phyloP scores from a whole-genome alignment of 2,329 filamentous ascomycete species.

The Periglandula ipomoeae region DNA sequence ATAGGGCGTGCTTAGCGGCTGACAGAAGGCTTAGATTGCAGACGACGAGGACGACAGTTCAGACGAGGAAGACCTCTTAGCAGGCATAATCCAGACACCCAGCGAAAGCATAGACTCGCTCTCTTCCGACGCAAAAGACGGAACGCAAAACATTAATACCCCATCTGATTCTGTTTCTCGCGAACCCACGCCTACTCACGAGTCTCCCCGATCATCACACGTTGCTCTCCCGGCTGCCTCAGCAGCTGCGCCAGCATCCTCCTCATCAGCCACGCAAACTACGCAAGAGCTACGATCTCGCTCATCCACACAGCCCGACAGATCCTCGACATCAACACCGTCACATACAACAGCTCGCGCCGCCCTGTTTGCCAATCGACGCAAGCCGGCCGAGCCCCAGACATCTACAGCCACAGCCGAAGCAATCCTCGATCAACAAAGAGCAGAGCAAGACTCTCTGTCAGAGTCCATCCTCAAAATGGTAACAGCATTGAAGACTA shows the following conservation, averaged over 20 bases:
- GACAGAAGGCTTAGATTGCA: slow-evolving; percentile 20
- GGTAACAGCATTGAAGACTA: slow-evolving; percentile 67
- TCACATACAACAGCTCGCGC: slow-evolving; percentile 30
- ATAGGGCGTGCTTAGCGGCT: slow-evolving; percentile 5
- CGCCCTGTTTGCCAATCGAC: slow-evolving; percentile 34
- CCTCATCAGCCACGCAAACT: slow-evolving; percentile 20
- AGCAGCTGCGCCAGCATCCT: not conserved
- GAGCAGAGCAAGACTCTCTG: slow-evolving; percentile 72
- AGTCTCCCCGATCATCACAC: slow-evolving; percentile 7
- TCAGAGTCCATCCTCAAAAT: slow-evolving; percentile 75
- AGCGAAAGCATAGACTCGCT: slow-evolving; percentile 41
- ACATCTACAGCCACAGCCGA: slow-evolving; percentile 50
- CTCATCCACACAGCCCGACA: slow-evolving; percentile 9
- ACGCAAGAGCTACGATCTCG: slow-evolving; percentile 27
- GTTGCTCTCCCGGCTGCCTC: slow-evolving; percentile 8
- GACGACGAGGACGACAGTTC: slow-evolving; percentile 32
- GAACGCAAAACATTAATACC: slow-evolving; percentile 12
- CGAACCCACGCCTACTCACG: slow-evolving; percentile 4
- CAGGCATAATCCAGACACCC: slow-evolving; percentile 44
- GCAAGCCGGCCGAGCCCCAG: slow-evolving; percentile 25
- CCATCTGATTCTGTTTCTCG: slow-evolving; percentile 10
- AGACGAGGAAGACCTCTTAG: slow-evolving; percentile 49
- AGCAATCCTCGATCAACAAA: slow-evolving; percentile 65
- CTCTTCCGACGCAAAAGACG: slow-evolving; percentile 18
- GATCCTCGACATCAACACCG: slow-evolving; percentile 10